A percentile compares a stretch with the other conserved stretches of the same genome.
Conservation (phyloP, 208 protist species). For the Acanthamoeba sp. region DNA sequence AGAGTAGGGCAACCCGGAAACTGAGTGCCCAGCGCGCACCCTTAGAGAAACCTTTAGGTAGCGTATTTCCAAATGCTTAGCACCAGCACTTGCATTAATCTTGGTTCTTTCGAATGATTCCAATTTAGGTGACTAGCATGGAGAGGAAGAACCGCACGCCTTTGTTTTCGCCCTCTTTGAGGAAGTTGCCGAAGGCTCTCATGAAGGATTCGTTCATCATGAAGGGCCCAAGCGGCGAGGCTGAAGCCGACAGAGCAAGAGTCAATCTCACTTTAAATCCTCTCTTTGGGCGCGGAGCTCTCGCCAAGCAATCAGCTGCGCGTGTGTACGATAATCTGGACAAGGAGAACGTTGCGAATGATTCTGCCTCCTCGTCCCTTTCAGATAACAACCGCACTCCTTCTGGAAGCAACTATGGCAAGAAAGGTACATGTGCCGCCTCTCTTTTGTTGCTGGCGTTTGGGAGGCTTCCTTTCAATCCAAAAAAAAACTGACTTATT, state of each 20-base stretch:
- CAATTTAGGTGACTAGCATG: not conserved
- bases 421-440: not conserved
- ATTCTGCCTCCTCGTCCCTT: no score
- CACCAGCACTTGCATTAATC: no score
- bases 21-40: no score
- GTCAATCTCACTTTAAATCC: constrained; percentile 9
- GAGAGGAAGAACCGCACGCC: not conserved
- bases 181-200: not conserved
- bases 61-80: no score
- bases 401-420: not conserved
- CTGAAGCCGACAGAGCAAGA: not conserved
- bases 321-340: not conserved
- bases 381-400: not conserved
- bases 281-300: not conserved
- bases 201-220: not conserved
- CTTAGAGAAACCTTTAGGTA: no score
- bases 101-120: no score
- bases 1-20: no score
- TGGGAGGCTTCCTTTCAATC: no score
- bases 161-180: not conserved
- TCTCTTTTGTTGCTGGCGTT: no score
- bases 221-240: not conserved
- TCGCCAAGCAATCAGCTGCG: not conserved
- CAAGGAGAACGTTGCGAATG: not conserved
- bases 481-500: no score